Evolutionary conservation across 2,329 filamentous ascomycete genomes (phyloP).

Genomic region (Stagonosporopsis vannaccii): DNA sequence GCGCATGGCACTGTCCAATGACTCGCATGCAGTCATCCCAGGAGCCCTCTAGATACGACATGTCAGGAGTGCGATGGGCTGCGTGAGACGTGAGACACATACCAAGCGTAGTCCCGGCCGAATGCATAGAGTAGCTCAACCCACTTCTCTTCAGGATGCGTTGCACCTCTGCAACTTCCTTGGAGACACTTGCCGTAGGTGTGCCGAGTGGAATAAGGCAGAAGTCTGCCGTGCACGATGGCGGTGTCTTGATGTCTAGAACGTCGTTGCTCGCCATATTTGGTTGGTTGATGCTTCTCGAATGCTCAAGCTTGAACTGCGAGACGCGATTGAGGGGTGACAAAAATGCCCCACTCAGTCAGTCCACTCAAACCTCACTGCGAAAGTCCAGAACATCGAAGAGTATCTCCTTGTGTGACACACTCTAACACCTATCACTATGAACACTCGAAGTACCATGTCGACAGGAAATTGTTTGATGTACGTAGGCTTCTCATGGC

Average conservation of each 20-base stretch:
- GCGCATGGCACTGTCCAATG: conserved; percentile 51
- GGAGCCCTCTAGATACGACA: conserved; percentile 70
- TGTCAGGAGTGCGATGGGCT: conserved; percentile 9
- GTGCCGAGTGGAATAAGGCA: conserved; percentile 82
- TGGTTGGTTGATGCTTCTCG: conserved; percentile 15
- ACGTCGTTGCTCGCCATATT: conserved; percentile 33
- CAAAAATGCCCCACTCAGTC: not conserved
- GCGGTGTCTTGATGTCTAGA: conserved; percentile 63
- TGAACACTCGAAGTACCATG: too few relatives aligned
- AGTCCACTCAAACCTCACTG: not conserved
- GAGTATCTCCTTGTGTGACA: not conserved
- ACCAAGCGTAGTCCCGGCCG: conserved; percentile 89
- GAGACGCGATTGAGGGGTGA: conserved; percentile 1
- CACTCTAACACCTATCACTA: too few relatives aligned
- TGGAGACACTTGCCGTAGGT: conserved; percentile 58
- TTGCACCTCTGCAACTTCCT: conserved; percentile 87
- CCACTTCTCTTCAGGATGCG: conserved; percentile 81
- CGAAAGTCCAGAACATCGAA: not conserved
- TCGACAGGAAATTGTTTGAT: too few relatives aligned
- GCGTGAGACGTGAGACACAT: not conserved
- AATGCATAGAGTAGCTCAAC: conserved; percentile 87
- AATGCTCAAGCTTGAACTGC: conserved; percentile 1
- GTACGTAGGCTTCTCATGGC: not conserved
- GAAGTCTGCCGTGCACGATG: conserved; percentile 84
- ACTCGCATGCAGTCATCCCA: conserved; percentile 85